Percentiles rank a stretch among this genome's conserved stretches.
These are phyloP conservation scores for Kwoniella pini DNA, from an alignment of 768 basidiomycete genomes.

Conservation along the genomic window DNA sequence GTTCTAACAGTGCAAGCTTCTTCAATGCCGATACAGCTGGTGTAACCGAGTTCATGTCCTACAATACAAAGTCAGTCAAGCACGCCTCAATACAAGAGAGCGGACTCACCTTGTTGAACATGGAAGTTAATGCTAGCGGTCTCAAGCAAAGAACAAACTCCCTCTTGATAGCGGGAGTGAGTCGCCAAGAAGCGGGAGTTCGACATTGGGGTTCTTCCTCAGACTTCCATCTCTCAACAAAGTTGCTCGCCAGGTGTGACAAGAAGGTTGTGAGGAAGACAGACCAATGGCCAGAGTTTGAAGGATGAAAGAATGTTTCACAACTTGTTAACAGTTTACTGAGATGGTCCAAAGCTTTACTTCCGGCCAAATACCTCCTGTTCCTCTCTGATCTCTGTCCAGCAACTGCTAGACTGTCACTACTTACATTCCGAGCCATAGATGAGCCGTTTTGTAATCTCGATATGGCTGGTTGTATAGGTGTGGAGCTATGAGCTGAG, in stretches of 20 bases:
- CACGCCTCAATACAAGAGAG: background rate
- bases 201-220: slow-evolving; percentile 77
- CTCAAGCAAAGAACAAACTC: slow-evolving; percentile 80
- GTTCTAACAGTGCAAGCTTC: slow-evolving; percentile 79
- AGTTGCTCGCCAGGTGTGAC: slow-evolving; percentile 78
- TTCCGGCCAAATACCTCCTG: slow-evolving; percentile 72
- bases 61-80: background rate
- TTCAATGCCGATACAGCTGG: slow-evolving; percentile 80
- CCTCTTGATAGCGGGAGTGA: slow-evolving; percentile 74
- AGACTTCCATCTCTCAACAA: slow-evolving; percentile 73
- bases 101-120: slow-evolving; percentile 70
- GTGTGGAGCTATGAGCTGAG: background rate
- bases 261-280: slow-evolving; percentile 62
- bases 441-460: slow-evolving; percentile 52
- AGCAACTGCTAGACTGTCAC: slow-evolving; percentile 48
- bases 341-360: slow-evolving; percentile 81
- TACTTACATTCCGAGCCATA: slow-evolving; percentile 59
- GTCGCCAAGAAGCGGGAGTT: slow-evolving; percentile 73
- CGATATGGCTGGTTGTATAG: slow-evolving; percentile 50
- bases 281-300: slow-evolving; percentile 82
- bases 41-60: slow-evolving; percentile 67
- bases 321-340: slow-evolving; percentile 79
- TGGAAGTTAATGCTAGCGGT: slow-evolving; percentile 80
- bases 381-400: slow-evolving; percentile 55
- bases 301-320: slow-evolving; percentile 89